These are phyloP conservation scores for Aspergillus hancockii DNA, from an alignment of 495 filamentous ascomycete genomes.

Conservation along the genomic window DNA sequence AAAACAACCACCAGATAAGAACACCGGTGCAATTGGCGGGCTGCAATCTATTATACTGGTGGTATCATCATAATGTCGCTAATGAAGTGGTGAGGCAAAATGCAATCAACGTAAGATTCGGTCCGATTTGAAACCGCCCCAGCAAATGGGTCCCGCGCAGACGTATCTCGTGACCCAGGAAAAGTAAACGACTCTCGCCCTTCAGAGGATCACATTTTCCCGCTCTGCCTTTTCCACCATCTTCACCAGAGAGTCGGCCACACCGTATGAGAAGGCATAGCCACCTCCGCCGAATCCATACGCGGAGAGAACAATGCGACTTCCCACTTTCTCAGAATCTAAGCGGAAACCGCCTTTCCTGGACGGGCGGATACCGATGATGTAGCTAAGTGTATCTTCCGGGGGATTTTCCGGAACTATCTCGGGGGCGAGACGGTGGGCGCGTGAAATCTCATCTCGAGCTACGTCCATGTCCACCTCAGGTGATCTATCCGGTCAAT, in stretches of 20 bases:
- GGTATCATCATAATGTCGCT: not conserved
- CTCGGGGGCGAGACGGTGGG: conserved; percentile 41
- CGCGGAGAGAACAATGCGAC: conserved; percentile 36
- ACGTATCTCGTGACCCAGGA: not conserved
- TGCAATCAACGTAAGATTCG: not conserved
- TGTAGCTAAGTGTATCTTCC: conserved; percentile 33
- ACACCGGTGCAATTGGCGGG: not conserved
- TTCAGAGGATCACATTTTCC: conserved; percentile 32
- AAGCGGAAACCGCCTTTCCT: conserved; percentile 42
- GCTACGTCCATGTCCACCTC: conserved; percentile 42
- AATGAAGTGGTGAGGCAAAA: not conserved
- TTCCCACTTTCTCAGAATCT: conserved; percentile 32
- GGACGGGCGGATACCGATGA: conserved; percentile 45
- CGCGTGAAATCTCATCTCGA: conserved; percentile 43
- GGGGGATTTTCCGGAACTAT: conserved; percentile 39
- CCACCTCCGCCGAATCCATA: conserved; percentile 49
- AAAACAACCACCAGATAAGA: not conserved
- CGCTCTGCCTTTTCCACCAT: conserved; percentile 42
- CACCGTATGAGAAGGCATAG: conserved; percentile 46
- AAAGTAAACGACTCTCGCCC: not conserved
- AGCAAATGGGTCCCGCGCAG: not conserved
- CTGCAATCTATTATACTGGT: not conserved
- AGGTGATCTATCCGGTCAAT: conserved; percentile 26
- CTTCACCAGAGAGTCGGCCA: conserved; percentile 40
- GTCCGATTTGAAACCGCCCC: not conserved